Percentiles rank a stretch among this genome's conserved stretches.
phyloP scores from a whole-genome alignment of 345 rosid species.

The Moricandia arvensis region DNA sequence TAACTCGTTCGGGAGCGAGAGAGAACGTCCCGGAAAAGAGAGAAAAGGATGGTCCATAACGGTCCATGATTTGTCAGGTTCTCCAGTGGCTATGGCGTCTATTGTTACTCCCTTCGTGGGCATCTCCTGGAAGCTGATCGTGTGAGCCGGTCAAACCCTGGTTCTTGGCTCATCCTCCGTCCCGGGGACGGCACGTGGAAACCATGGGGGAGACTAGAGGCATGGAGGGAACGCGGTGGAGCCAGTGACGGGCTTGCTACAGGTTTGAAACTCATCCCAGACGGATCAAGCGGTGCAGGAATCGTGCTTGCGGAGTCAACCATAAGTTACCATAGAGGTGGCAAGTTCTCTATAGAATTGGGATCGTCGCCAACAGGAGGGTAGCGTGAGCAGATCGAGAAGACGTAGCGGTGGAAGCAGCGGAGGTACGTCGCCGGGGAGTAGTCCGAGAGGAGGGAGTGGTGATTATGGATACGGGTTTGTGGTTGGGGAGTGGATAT shows the following conservation, averaged over 20 bases:
- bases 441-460: constrained; percentile 71
- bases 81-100: constrained; percentile 82
- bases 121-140: constrained; percentile 86
- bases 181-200: constrained; percentile 83
- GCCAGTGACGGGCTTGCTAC: constrained; percentile 61
- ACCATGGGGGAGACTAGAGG: constrained; percentile 93
- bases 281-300: constrained; percentile 58
- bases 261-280: constrained; percentile 79
- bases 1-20: constrained; percentile 78
- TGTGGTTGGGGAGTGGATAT: constrained; percentile 32
- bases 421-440: constrained; percentile 56
- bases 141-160: constrained; percentile 90
- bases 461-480: neutral
- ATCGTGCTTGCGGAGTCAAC: constrained; percentile 70
- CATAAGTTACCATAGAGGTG: constrained; percentile 62
- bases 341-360: constrained; percentile 69
- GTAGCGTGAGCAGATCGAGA: constrained; percentile 12
- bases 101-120: constrained; percentile 78
- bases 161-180: constrained; percentile 85
- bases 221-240: constrained; percentile 96
- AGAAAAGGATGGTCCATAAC: constrained; percentile 93
- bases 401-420: constrained; percentile 62
- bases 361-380: constrained; percentile 27
- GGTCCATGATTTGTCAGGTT: constrained; percentile 86
- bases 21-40: constrained; percentile 71